These are phyloP conservation scores for Mortierella sp. DNA, from an alignment of 371 early-diverging fungal genomes.

Conservation along the genomic window DNA sequence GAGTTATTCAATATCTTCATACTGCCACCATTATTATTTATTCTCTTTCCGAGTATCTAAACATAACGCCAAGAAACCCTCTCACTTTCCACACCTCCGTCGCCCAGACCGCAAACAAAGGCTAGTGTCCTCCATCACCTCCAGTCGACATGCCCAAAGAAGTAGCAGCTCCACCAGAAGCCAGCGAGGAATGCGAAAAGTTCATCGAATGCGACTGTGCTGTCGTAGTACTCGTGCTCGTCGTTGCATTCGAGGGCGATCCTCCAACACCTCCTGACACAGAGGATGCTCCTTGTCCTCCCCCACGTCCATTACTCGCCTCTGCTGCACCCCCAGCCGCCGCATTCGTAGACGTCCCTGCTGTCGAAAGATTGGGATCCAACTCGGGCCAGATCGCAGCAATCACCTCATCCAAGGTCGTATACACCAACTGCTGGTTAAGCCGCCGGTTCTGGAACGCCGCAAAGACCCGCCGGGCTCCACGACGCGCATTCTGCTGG, in stretches of 20 bases:
- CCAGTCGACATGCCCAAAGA: background rate
- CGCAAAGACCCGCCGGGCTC: constrained; percentile 80
- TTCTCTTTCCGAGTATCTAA: no score
- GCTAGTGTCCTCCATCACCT: background rate
- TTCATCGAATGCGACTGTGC: background rate
- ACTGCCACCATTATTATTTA: no score
- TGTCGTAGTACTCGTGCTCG: constrained; percentile 1
- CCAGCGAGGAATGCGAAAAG: background rate
- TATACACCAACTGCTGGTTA: constrained; percentile 84
- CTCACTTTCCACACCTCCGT: no score
- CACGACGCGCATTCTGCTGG: constrained; percentile 83
- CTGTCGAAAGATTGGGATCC: constrained; percentile 18
- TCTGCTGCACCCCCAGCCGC: background rate
- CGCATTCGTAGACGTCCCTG: constrained; percentile 9
- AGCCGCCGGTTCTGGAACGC: constrained; percentile 84
- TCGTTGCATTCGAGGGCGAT: constrained; percentile 1
- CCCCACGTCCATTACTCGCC: background rate
- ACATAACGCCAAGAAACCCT: no score
- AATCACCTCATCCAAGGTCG: constrained; percentile 81
- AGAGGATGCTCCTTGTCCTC: background rate
- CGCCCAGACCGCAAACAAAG: background rate
- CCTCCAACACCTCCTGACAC: background rate
- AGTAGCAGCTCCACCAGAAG: background rate
- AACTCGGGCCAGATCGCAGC: constrained; percentile 82
- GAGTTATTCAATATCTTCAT: no score